These are phyloP conservation scores for Albugo candida DNA, from an alignment of 352 stramenopile species.

Conservation along the genomic window DNA sequence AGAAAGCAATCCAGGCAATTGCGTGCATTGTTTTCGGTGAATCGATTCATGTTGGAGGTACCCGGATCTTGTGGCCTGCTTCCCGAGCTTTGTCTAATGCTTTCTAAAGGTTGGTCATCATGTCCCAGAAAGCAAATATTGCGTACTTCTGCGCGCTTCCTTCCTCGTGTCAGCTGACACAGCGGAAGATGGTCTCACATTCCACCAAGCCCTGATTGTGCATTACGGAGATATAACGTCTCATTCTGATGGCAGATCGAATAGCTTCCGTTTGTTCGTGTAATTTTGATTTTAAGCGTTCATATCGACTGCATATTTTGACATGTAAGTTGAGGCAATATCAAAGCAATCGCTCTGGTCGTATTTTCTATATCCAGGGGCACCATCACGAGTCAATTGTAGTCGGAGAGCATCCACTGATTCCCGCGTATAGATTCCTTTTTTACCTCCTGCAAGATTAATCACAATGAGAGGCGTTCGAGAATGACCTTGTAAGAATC, in stretches of 20 bases:
- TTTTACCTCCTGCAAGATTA: neutral
- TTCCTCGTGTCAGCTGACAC: too few species aligned
- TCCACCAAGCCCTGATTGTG: too few species aligned
- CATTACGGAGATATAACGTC: conserved; percentile 84
- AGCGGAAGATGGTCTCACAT: too few species aligned
- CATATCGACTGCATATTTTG: too few species aligned
- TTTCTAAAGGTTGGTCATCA: conserved; percentile 70
- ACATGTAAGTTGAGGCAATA: too few species aligned
- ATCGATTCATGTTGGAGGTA: conserved; percentile 11
- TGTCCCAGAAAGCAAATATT: conserved; percentile 61
- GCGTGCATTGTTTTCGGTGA: conserved; percentile 16
- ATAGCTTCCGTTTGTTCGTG: conserved; percentile 85
- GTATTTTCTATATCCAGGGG: too few species aligned
- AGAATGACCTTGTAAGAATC: conserved; percentile 46
- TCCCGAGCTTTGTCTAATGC: conserved; percentile 59
- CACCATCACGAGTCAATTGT: too few species aligned
- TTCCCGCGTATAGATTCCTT: conserved; percentile 7
- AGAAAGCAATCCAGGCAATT: conserved; percentile 54
- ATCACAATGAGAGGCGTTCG: conserved; percentile 54
- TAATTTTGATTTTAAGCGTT: conserved; percentile 46
- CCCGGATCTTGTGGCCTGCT: too few species aligned
- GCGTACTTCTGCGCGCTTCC: conserved; percentile 31
- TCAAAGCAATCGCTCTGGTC: too few species aligned
- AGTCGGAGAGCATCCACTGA: too few species aligned
- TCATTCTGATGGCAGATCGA: conserved; percentile 49